Conservation (phyloP, 2,329 filamentous ascomycete genomes). For the Fusarium incarnatum region DNA sequence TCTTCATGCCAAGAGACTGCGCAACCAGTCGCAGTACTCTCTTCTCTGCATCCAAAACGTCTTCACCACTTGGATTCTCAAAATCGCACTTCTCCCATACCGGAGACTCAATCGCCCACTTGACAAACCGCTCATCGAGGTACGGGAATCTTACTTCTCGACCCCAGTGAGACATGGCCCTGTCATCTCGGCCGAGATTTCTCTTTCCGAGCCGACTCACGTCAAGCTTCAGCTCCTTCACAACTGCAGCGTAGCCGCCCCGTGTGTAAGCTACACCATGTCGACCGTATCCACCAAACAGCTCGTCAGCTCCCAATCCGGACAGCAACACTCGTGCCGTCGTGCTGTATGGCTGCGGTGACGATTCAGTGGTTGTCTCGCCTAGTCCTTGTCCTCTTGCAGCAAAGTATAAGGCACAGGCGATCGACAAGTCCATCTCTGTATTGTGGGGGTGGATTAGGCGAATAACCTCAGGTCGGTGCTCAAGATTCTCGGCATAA, state of each 20-base stretch:
- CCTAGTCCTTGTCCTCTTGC: slow-evolving; percentile 75
- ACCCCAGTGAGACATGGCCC: slow-evolving; percentile 89
- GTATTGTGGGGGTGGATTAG: slow-evolving; percentile 95
- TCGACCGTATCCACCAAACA: slow-evolving; percentile 92
- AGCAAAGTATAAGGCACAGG: slow-evolving; percentile 93
- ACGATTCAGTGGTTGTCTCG: slow-evolving; percentile 47
- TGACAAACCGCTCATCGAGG: slow-evolving; percentile 87
- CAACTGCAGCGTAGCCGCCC: slow-evolving; percentile 75
- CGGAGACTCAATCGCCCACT: slow-evolving; percentile 78
- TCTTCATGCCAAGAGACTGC: slow-evolving; percentile 75
- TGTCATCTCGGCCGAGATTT: slow-evolving; percentile 95
- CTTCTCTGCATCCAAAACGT: slow-evolving; percentile 79
- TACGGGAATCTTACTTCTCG: slow-evolving; percentile 91
- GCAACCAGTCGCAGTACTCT: slow-evolving; percentile 82
- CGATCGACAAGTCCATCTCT: slow-evolving; percentile 98
- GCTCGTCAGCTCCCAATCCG: slow-evolving; percentile 92
- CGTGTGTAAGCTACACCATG: slow-evolving; percentile 82
- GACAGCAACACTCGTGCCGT: slow-evolving; percentile 87
- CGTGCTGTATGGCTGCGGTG: slow-evolving; percentile 67
- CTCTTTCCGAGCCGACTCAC: slow-evolving; percentile 87
- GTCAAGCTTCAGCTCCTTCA: slow-evolving; percentile 87
- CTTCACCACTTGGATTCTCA: slow-evolving; percentile 57
- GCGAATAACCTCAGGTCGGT: slow-evolving; percentile 75
- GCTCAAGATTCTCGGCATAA: slow-evolving; percentile 76
- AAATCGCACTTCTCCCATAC: slow-evolving; percentile 93